A percentile compares a stretch with the other conserved stretches of the same genome.
Conservation (phyloP, 1,139 yeast species). For the Kazachstania sp. region DNA sequence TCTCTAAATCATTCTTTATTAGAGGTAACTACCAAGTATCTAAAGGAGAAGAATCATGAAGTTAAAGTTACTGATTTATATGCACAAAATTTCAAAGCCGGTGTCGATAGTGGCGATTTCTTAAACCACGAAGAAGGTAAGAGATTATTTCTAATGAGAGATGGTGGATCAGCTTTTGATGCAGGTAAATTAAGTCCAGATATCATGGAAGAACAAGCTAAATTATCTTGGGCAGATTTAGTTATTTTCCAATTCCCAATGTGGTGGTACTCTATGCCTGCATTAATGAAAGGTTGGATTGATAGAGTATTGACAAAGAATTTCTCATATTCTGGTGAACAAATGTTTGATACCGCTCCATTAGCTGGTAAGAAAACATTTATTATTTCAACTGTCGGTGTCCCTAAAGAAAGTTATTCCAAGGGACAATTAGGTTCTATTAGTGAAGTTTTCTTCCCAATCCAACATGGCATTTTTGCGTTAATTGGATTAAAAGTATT, state of each 20-base stretch:
- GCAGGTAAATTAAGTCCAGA: constrained; percentile 14
- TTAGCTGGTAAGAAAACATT: constrained; percentile 20
- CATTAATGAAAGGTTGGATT: constrained; percentile 26
- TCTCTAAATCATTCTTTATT: constrained; percentile 19
- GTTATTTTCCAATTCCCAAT: constrained; percentile 24
- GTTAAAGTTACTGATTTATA: constrained; percentile 23
- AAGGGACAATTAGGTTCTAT: constrained; percentile 19
- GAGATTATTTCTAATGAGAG: constrained; percentile 9
- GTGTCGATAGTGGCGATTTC: constrained; percentile 17
- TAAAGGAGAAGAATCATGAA: constrained; percentile 19
- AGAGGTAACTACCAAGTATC: constrained; percentile 12
- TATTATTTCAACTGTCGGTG: constrained; percentile 19
- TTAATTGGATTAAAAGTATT: constrained; percentile 20
- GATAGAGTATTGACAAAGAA: constrained; percentile 21
- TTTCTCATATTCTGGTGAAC: constrained; percentile 17
- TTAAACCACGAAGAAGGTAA: constrained; percentile 7
- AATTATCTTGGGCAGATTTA: constrained; percentile 27
- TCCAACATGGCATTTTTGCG: constrained; percentile 18
- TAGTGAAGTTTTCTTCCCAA: constrained; percentile 23
- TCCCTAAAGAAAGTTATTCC: constrained; percentile 10
- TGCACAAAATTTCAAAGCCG: constrained; percentile 16
- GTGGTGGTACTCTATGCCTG: constrained; percentile 28
- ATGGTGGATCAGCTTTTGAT: constrained; percentile 11
- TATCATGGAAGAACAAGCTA: constrained; percentile 15
- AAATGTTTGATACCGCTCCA: constrained; percentile 11